Conservation (phyloP, 2,329 filamentous ascomycete genomes). For the Cladobotryum mycophilum region DNA sequence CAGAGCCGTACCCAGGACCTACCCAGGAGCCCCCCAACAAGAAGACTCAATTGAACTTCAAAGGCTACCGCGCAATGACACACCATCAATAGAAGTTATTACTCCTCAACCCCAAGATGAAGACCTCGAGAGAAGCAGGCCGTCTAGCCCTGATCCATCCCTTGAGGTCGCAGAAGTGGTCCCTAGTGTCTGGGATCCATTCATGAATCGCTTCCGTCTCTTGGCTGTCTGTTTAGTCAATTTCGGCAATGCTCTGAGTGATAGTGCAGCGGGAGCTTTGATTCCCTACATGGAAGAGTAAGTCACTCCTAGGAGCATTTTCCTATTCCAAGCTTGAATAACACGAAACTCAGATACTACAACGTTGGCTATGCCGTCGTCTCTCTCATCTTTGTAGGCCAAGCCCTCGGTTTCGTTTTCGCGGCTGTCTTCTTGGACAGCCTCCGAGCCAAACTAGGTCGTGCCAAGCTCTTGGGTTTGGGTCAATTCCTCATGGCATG, state of each 20-base stretch:
- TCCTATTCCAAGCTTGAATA: not conserved
- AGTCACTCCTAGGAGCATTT: slow-evolving; percentile 11
- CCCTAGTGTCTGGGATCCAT: slow-evolving; percentile 53
- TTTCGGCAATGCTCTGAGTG: slow-evolving; percentile 65
- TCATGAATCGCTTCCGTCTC: slow-evolving; percentile 66
- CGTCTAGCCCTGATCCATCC: slow-evolving; percentile 35
- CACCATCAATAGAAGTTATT: slow-evolving; percentile 6
- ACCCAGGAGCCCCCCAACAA: slow-evolving; percentile 31
- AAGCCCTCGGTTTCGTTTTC: slow-evolving; percentile 68
- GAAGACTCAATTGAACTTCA: slow-evolving; percentile 25
- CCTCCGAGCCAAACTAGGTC: slow-evolving; percentile 56
- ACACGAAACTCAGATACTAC: slow-evolving; percentile 48
- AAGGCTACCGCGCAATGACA: slow-evolving; percentile 14
- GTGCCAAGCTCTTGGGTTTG: slow-evolving; percentile 56
- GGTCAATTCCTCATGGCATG: slow-evolving; percentile 49
- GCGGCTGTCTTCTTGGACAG: slow-evolving; percentile 64
- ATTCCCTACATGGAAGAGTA: slow-evolving; percentile 73
- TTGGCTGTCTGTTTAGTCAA: slow-evolving; percentile 58
- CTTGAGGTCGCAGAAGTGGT: slow-evolving; percentile 39
- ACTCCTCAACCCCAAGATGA: slow-evolving; percentile 10
- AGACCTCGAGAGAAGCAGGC: slow-evolving; percentile 49
- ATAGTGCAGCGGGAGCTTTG: slow-evolving; percentile 68
- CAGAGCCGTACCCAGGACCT: slow-evolving; percentile 32
- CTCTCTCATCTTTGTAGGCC: slow-evolving; percentile 75
- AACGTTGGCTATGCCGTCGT: slow-evolving; percentile 70